phyloP scores from a whole-genome alignment of 345 rosid species.

The Salix purpurea region DNA sequence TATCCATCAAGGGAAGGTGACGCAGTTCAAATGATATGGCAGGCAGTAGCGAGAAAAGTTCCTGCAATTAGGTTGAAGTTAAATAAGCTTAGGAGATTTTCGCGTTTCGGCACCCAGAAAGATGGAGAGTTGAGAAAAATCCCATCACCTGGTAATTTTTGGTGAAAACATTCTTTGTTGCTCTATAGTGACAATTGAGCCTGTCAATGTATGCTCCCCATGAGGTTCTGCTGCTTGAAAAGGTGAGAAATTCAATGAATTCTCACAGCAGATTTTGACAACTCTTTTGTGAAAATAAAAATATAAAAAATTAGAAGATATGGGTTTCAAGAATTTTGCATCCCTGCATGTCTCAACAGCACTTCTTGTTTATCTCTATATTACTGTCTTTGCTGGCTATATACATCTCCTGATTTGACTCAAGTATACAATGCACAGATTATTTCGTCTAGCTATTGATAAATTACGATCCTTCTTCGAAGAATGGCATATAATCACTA shows the following conservation, averaged over 20 bases:
- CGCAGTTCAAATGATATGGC: constrained; percentile 94
- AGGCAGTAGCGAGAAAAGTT: constrained; percentile 72
- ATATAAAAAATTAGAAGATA: not conserved
- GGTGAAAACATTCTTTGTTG: constrained; percentile 34
- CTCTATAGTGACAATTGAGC: constrained; percentile 6
- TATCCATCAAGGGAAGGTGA: constrained; percentile 60
- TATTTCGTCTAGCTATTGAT: not conserved
- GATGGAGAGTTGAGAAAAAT: constrained; percentile 28
- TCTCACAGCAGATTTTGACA: constrained; percentile 15
- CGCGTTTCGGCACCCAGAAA: constrained; percentile 13
- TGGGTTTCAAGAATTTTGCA: constrained; percentile 1
- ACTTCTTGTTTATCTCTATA: not conserved
- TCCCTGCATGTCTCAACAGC: not conserved
- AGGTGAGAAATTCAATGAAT: constrained; percentile 13
- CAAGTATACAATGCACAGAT: not conserved
- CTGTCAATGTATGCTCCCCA: not conserved
- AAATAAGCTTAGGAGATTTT: constrained; percentile 56
- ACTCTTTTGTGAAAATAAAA: constrained; percentile 15
- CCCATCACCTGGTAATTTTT: constrained; percentile 43
- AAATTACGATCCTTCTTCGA: not conserved
- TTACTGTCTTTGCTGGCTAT: not conserved
- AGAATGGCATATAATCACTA: not conserved
- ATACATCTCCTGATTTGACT: not conserved
- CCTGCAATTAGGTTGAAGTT: constrained; percentile 56
- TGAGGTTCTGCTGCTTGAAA: constrained; percentile 1